These are phyloP conservation scores for Aphanoascus verrucosus DNA, from an alignment of 2,329 filamentous ascomycete species.

Conservation along the genomic window DNA sequence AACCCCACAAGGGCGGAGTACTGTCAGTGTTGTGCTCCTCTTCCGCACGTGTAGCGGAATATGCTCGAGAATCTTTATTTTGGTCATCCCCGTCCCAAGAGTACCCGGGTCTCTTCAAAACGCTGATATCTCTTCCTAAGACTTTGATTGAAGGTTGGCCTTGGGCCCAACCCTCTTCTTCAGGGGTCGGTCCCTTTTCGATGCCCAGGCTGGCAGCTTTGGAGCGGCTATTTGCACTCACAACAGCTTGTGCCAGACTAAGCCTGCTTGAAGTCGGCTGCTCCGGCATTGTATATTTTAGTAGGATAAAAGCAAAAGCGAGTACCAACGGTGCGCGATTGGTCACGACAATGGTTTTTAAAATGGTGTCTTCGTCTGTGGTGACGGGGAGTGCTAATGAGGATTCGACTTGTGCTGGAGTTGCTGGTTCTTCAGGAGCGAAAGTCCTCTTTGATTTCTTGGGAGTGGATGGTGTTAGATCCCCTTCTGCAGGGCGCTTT, in stretches of 20 bases:
- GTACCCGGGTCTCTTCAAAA: constrained; percentile 70
- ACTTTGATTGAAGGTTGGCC: constrained; percentile 65
- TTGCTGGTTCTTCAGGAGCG: constrained; percentile 11
- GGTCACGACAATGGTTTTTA: constrained; percentile 51
- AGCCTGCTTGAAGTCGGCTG: constrained; percentile 75
- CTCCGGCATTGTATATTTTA: constrained; percentile 73
- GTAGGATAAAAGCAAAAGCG: constrained; percentile 62
- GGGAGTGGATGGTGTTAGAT: constrained; percentile 28
- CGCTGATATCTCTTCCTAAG: constrained; percentile 61
- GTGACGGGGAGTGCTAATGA: constrained; percentile 26
- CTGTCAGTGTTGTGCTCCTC: constrained; percentile 19
- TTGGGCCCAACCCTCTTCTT: constrained; percentile 60
- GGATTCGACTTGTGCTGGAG: constrained; percentile 28
- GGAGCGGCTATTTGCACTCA: constrained; percentile 66
- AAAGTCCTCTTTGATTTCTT: constrained; percentile 23
- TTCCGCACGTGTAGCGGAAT: neutral
- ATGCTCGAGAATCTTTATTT: neutral
- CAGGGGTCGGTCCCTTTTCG: constrained; percentile 52
- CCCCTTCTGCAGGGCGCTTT: constrained; percentile 40
- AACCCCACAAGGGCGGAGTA: constrained; percentile 45
- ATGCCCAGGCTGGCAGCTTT: constrained; percentile 69
- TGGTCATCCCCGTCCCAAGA: constrained; percentile 34
- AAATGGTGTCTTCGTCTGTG: constrained; percentile 46
- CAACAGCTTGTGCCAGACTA: constrained; percentile 72
- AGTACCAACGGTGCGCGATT: constrained; percentile 75